A percentile compares a stretch with the other conserved stretches of the same genome.
These are phyloP conservation scores for Pulveroboletus ravenelii DNA, from an alignment of 768 basidiomycete species.

Conservation along the genomic window DNA sequence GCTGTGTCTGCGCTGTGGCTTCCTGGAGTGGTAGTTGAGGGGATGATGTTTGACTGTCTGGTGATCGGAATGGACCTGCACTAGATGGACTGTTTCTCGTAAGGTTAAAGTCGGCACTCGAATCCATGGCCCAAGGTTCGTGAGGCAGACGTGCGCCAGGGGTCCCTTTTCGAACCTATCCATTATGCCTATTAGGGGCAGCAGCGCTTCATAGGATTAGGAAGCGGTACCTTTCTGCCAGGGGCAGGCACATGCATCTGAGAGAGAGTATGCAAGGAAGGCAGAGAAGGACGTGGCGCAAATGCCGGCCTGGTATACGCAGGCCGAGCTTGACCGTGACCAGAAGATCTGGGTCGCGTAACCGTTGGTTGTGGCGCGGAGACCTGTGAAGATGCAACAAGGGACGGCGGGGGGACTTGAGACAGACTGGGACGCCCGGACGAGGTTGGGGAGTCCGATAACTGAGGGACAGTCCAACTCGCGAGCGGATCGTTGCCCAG, in stretches of 20 bases:
- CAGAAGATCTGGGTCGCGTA: constrained; percentile 32
- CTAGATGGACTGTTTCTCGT: background rate
- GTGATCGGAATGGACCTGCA: background rate
- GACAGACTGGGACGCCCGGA: constrained; percentile 4
- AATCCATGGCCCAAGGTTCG: constrained; percentile 37
- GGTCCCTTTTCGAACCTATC: constrained; percentile 37
- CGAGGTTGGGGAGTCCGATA: background rate
- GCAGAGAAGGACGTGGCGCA: constrained; percentile 37
- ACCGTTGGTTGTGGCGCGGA: constrained; percentile 7
- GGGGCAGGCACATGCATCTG: constrained; percentile 33
- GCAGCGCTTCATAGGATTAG: background rate
- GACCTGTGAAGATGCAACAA: constrained; percentile 12
- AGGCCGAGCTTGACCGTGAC: constrained; percentile 33
- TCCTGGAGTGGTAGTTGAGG: background rate
- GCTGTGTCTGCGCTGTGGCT: background rate
- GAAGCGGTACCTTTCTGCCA: constrained; percentile 31
- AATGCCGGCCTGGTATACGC: constrained; percentile 42
- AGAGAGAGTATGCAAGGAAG: constrained; percentile 37
- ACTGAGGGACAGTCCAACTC: constrained; percentile 34
- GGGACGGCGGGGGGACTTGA: constrained; percentile 5
- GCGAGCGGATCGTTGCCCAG: constrained; percentile 77
- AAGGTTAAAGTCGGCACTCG: constrained; percentile 13
- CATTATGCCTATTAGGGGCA: background rate
- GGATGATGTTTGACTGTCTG: background rate
- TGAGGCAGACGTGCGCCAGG: constrained; percentile 40